Percentiles rank a stretch among this genome's conserved stretches.
Evolutionary conservation across 768 basidiomycete genomes (phyloP).

Genomic region (Rhizopogon sp.): DNA sequence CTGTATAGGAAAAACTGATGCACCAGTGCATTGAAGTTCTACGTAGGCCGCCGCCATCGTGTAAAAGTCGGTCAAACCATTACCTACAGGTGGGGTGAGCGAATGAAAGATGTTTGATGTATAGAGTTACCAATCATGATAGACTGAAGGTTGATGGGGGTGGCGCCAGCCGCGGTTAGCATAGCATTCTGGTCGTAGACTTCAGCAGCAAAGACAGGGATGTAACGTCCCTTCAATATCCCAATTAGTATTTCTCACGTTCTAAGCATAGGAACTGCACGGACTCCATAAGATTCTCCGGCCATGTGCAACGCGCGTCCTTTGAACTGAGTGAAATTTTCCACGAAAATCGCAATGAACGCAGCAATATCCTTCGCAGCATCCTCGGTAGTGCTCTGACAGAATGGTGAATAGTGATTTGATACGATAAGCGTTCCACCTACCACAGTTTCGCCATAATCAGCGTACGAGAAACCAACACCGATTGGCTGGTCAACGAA

Average conservation of each 20-base stretch:
- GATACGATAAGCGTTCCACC: conserved; percentile 10
- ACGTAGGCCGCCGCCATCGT: conserved; percentile 38
- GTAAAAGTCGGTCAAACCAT: conserved; percentile 37
- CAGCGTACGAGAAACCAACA: conserved; percentile 44
- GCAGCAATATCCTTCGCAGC: conserved; percentile 68
- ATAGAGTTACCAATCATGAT: conserved; percentile 39
- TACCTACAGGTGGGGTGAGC: conserved; percentile 26
- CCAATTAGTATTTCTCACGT: not conserved
- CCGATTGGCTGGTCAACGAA: conserved; percentile 43
- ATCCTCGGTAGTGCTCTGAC: conserved; percentile 57
- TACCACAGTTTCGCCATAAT: conserved; percentile 36
- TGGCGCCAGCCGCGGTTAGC: conserved; percentile 39
- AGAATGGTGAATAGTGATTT: not conserved
- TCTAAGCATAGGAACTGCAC: conserved; percentile 7
- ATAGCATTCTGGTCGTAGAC: conserved; percentile 44
- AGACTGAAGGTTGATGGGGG: conserved; percentile 45
- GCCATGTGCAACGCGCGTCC: conserved; percentile 60
- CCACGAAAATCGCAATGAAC: conserved; percentile 70
- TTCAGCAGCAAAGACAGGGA: conserved; percentile 45
- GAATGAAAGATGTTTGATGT: not conserved
- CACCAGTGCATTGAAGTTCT: conserved; percentile 52
- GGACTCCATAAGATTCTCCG: conserved; percentile 51
- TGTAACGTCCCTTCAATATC: conserved; percentile 39
- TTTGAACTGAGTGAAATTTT: conserved; percentile 67
- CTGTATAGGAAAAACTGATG: conserved; percentile 41